Base-by-base conservation (phyloP, 1,139 yeast genomes). In the Blastobotrys capitulatus region DNA sequence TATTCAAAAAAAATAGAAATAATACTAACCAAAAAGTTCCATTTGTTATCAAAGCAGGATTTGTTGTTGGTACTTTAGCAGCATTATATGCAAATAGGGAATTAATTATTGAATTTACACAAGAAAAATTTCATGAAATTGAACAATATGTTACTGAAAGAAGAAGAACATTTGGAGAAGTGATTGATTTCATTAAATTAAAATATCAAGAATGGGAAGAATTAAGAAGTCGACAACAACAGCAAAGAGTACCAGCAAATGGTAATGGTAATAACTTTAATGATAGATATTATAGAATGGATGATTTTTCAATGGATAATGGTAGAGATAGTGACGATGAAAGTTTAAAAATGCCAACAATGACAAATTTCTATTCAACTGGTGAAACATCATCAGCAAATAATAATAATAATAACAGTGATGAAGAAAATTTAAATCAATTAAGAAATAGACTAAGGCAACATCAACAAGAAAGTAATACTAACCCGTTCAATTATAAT, bases 81-180 rank as follows among this genome's bases (percentile, higher is more conserved):
- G 61, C 63, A 7, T 50, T 58, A 6, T 56, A 54, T 41, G 57
- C 59, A 38, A 57, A 61, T 49, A 43, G 54, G n/a, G 64, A 61
- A n/a, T 62, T 57, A 34, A 52, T 59, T 9, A 39, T 20, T 20
- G 51, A 57, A 35, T 49, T 50, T 12, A 46, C 57, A 19, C 54
- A 56, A 44, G 53, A 54, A 44, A 54, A 57, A 44, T 49, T 52
- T 20, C 54, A 55, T 26, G 60, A 58, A 42, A 43, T 55, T 37
- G 46, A 58, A 32, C 40, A 6, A 6, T 42, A 38, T 29, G 32
- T 29, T 29, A 29, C n/a, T 6, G 32, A 29, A 29, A 4, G 9
- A 29, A 7, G 60, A 53, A 29, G 32, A 29, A 29, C 32, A 3
- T 46, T 43, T 20, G 41, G 25, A 2, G 51, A 57, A 35, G 50